Percentiles rank a stretch among this genome's conserved stretches.
phyloP scores from a whole-genome alignment of 2,329 filamentous ascomycete genomes.

The Acrodontium crateriforme region DNA sequence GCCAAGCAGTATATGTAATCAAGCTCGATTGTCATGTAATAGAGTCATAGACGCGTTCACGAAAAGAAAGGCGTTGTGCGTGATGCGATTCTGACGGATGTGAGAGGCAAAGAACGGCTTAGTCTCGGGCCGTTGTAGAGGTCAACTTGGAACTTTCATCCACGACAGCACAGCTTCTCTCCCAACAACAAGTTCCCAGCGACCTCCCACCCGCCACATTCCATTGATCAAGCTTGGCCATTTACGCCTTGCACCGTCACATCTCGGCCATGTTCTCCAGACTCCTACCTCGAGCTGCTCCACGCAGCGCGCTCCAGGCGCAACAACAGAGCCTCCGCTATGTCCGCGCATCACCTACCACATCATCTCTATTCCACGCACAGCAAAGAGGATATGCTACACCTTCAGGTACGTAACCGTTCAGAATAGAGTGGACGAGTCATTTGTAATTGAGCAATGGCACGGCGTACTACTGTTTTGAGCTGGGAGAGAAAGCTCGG shows the following conservation, averaged over 20 bases:
- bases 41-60: too few relatives aligned
- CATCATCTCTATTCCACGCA: conserved; percentile 34
- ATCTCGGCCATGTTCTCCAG: conserved; percentile 6
- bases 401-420: conserved; percentile 31
- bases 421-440: not conserved
- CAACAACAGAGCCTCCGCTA: conserved; percentile 6
- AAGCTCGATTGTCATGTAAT: too few relatives aligned
- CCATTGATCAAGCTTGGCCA: too few relatives aligned
- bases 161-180: too few relatives aligned
- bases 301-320: conserved; percentile 7
- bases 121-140: too few relatives aligned
- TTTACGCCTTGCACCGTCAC: conserved; percentile 1
- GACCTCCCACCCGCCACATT: too few relatives aligned
- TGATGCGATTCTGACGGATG: too few relatives aligned
- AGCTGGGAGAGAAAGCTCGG: conserved; percentile 1
- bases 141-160: too few relatives aligned
- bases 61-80: too few relatives aligned
- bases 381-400: conserved; percentile 44
- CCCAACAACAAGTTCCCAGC: too few relatives aligned
- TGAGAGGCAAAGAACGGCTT: too few relatives aligned
- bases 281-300: conserved; percentile 5
- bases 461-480: not conserved
- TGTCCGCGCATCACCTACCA: conserved; percentile 18
- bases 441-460: not conserved
- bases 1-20: too few relatives aligned